These are phyloP conservation scores for Neofusicoccum kwambonambiense DNA, from an alignment of 2,329 filamentous ascomycete genomes.

Conservation along the genomic window DNA sequence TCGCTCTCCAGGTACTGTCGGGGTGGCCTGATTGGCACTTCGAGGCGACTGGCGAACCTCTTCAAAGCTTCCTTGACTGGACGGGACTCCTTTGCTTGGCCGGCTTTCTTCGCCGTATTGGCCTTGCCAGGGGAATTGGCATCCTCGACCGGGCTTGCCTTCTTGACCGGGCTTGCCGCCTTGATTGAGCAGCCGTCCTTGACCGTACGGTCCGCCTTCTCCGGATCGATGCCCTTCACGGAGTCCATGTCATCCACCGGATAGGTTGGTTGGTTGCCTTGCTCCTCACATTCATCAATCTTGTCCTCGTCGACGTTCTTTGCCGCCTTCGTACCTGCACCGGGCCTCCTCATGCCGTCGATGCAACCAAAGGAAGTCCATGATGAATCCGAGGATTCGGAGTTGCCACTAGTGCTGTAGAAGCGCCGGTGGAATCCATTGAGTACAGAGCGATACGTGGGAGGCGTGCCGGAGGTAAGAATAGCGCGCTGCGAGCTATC, in stretches of 20 bases:
- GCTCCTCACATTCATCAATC: background rate
- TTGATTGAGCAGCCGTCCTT: background rate
- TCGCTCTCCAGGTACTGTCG: background rate
- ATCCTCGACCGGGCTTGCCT: too few species aligned
- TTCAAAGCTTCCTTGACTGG: background rate
- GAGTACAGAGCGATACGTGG: background rate
- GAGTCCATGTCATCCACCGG: background rate
- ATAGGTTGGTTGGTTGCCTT: background rate
- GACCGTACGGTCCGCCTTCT: background rate
- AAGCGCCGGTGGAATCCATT: background rate
- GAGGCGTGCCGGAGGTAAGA: background rate
- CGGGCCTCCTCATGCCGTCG: conserved; percentile 16
- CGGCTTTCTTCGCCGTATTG: background rate
- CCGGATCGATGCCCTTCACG: background rate
- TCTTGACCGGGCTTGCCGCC: background rate
- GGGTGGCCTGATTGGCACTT: background rate
- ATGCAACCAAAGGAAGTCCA: conserved; percentile 13
- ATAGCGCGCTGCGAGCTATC: conserved; percentile 6
- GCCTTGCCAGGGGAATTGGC: background rate
- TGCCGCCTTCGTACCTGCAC: background rate
- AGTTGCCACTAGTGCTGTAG: background rate
- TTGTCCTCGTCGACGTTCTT: background rate
- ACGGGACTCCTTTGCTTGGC: too few species aligned
- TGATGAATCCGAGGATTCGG: conserved; percentile 9
- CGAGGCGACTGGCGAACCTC: background rate